Evolutionary conservation across 306 rosid genomes (phyloP), one percentile per base, ranked within the genome.

Genomic region (Hippophae tibetana): DNA sequence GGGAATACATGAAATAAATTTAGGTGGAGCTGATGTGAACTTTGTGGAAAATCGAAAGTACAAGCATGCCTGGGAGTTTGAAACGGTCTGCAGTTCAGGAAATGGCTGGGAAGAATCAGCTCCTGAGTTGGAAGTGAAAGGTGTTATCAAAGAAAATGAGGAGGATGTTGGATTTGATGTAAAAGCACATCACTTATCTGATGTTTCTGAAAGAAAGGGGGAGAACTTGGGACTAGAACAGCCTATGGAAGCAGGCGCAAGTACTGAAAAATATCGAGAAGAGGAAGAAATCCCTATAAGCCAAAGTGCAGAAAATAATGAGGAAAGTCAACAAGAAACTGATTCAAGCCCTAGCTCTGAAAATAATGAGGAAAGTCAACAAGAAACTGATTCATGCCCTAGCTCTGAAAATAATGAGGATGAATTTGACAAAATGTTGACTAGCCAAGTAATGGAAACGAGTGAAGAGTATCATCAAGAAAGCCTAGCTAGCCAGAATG

Each of bases 51-150:
- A 63, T 47, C 57, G 71, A 61, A 40, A 46, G 44, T 76, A 80
- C 58, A 63, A 69, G 47, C 47, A 65, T 63, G 69, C 50, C 42
- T 65, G 69, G 60, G 61, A 75, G 47, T 56, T 72, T 45, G 73
- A 72, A 62, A 55, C 61, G 61, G 80, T 64, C 67, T 48, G 68
- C 72, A 57, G 68, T 67, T 59, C 43, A 13, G 68, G 56, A 61
- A 65, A 55, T 64, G 47, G 49, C 60, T 59, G 55, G 64, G 94
- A 82, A 75, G 88, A 69, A 65, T 59, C 67, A 65, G 69, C 56
- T 68, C 54, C 72, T 10, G 78, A 71, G 66, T 64, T 53, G 41
- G 73, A 47, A 60, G 45, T 68, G 46, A 47, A 46, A 59, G 60
- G 60, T 56, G 67, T 69, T 40, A 53, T 64, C 41, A 46, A 75